Conservation (phyloP, 192 early-diverging fungal species). For the Coemansia sp. region DNA sequence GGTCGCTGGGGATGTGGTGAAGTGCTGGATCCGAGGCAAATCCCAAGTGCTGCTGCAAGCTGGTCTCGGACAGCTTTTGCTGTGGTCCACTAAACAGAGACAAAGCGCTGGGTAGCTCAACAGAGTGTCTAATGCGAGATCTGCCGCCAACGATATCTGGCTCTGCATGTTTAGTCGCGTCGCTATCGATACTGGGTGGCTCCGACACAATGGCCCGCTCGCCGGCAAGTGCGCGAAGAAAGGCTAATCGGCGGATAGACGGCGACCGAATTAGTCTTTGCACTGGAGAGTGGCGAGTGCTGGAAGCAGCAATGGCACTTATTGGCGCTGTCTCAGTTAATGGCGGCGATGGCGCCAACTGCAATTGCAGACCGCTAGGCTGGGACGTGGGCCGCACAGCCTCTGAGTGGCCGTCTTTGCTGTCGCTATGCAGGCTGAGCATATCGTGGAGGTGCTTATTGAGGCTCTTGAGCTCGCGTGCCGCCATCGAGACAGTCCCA, state of each 20-base stretch:
- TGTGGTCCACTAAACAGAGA: neutral
- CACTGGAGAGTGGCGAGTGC: constrained; percentile 7
- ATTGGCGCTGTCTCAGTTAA: neutral
- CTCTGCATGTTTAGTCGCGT: neutral
- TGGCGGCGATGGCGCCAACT: neutral
- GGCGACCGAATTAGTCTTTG: constrained; percentile 18
- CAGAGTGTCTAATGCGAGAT: constrained; percentile 3
- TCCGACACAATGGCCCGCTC: constrained; percentile 3
- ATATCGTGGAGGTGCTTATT: constrained; percentile 34
- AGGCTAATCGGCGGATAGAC: constrained; percentile 33
- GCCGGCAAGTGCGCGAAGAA: constrained; percentile 16
- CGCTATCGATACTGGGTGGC: neutral
- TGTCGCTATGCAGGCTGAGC: constrained; percentile 16
- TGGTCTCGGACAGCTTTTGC: neutral
- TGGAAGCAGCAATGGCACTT: neutral
- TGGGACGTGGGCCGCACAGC: neutral
- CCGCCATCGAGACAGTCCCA: neutral
- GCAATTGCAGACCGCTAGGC: neutral
- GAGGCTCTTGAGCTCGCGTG: constrained; percentile 27
- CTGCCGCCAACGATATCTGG: neutral
- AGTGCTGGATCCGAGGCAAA: constrained; percentile 5
- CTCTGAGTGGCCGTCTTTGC: neutral
- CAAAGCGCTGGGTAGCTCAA: constrained; percentile 1
- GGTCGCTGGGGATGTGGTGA: neutral
- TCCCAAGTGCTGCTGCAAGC: constrained; percentile 3